Base-by-base conservation (phyloP, 257 asterid genomes). In the Solanum arcanum region DNA sequence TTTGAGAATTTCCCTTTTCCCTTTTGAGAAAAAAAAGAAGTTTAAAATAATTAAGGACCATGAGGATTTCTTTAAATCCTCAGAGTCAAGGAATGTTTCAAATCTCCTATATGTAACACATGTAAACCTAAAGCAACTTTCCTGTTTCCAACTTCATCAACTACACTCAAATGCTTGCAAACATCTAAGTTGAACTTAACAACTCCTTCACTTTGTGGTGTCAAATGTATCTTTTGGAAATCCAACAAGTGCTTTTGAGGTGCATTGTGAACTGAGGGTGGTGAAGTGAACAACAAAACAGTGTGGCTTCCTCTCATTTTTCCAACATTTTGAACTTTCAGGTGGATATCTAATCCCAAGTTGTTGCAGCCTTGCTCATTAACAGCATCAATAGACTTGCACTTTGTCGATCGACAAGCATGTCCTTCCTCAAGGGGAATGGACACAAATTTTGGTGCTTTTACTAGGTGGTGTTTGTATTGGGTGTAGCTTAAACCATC, bases 401-500 rank as follows among this genome's bases (percentile, higher is more conserved):
- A 94, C 44, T 1, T 29, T 5, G 93, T 90, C 2, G 91, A 75
- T 12, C 87, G 92, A 81, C 97, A 94, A 52, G 35, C 84, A 42
- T 94, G 97, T 14, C 84, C 88, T 64, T 90, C 94, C 29, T 89
- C 92, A 23, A 93, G 87, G 11, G 91, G 89, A 9, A 92, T 31
- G 3, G 90, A 87, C 9, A 94, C 83, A 11, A 76, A 35, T 59
- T 87, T 27, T 29, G 98, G 98, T 6, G 96, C 95, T 83, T 80
- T 78, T 7, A 92, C 87, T 31, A 92, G 90, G 39, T 49, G 83
- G 77, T 94, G 95, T 16, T 78, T 83, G 90, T 88, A 94, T 5
- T 80, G 7, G 5, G 93, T 64, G 88, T 94, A 97, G 87, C 99
- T 92, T 33, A 94, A 87, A 8, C 99, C 98, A 73, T 93, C 92